Evolutionary conservation across 768 basidiomycete species (phyloP), one percentile per base, ranked within the genome.

Genomic region (Crassisporium funariophilum): DNA sequence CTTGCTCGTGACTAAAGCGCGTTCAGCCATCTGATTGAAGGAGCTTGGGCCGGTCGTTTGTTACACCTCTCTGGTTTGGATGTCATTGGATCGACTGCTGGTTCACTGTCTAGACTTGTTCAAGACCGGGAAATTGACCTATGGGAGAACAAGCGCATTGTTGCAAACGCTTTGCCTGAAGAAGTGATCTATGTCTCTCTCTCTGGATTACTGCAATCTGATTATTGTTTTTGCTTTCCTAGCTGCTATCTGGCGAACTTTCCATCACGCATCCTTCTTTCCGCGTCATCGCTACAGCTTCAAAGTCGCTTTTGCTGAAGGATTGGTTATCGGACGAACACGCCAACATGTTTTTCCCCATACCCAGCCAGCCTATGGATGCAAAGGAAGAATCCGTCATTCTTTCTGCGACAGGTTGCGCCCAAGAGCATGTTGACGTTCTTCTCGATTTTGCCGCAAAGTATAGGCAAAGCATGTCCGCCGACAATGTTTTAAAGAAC

Each of bases 241-340:
- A 9, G 33, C 20, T 67, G 9, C 39, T 55, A 1, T 53, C 63
- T 1, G 72, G 71, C 8, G 72, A 75, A 24, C 73, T 83, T 6
- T 75, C 75, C 4, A 62, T 77, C 16, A 68, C 74, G 0, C 81
- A 83, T 46, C 74, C 77, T 2, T 78, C 83, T 4, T 83, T 85
- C 69, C 75, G 84, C 20, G 62, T 83, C 45, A 78, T 85, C 51
- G 71, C 69, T 40, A 85, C 83, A 0, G 78, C 83, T 5, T 83
- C 82, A 29, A 83, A 81, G 56, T 83, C 82, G 1, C 60, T 79
- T 1, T 76, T 79, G n/a, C 65, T 84, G n/a, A 79, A 80, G 55
- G 83, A 85, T 56, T 86, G 83, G 84, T 72, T 86, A 20, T 70
- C 75, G 1, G 77, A 79, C 47, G 83, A 86, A 56, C 79, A 84